Base-by-base conservation (phyloP, 2,329 filamentous ascomycete species). In the Diaporthe ilicicola region DNA sequence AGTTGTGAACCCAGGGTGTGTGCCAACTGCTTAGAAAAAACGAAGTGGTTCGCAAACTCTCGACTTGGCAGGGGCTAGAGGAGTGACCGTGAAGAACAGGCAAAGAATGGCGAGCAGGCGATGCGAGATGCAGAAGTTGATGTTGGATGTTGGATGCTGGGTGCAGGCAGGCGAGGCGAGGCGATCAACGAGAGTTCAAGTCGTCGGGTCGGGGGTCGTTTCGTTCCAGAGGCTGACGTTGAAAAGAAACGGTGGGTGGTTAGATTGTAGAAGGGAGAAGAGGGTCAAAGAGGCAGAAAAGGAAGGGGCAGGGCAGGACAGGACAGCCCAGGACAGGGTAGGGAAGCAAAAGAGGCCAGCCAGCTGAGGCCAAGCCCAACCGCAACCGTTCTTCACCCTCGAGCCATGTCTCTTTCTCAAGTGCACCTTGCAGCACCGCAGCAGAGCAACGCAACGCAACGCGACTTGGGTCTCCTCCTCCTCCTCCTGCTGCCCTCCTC, bases 281-380 rank as follows among this genome's bases (percentile, higher is more conserved):
- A 17, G 32, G 59, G 59, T 64, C 59, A 64, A 64, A 50, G 59
- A 50, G 59, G 44, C 44, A 64, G 29, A 29, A 64, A 64, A 64
- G 44, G 59, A 64, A 64, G 59, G 59, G 59, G 59, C 59, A 64
- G 59, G 59, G 59, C 37, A 39, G 10, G 37, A 6, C 48, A n/a
- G n/a, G n/a, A n/a, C n/a, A n/a, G n/a, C n/a, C n/a, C 37, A 39
- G 10, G 37, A 6, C 48, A 64, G 59, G 13, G 59, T 19, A 64
- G 42, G 59, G 59, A 62, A 62, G 59, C 4, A 42, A 62, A 48
- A 62, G 44, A 50, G 44, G 59, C 59, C 59, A 64, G 59, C 59
- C 59, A 64, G 59, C 59, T 64, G 59, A 64, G 59, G 59, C 59
- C 59, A 62, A 48, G 59, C 59, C 27, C 32, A 34, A 34, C 32